Base-by-base conservation (phyloP, 495 filamentous ascomycete species). In the Cercophora newfieldiana region DNA sequence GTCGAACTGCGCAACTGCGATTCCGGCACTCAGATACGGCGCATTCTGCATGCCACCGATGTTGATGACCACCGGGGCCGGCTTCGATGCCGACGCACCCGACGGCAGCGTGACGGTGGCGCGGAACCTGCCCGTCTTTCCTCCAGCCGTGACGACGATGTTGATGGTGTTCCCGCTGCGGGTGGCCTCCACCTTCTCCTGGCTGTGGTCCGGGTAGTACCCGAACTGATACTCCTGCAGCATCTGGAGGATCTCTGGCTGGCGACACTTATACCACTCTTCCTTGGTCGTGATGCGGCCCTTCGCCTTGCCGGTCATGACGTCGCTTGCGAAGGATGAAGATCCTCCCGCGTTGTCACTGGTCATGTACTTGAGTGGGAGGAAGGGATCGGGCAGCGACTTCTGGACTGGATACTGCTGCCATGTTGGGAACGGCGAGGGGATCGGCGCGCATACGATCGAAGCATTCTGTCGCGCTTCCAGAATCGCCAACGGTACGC, bases 141-240 rank as follows among this genome's bases (percentile, higher is more conserved):
- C 78, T 18, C 77, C 80, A 0, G 77, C 81, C 14, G 79, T 79
- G 26, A 85, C 78, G 16, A 72, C 74, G 33, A 85, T 79, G 62
- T 73, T 78, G n/a, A 85, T 63, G 8, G 79, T 80, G 58, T 71
- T 84, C 14, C 81, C 81, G 65, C 77, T 80, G 25, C 82, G 78
- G 19, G 81, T 85, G 6, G 81, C 80, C 51, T 77, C 80, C 10
- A 85, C 81, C 53, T 76, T 85, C 64, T 85, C 83, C 59, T 74
- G 70, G 28, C 74, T 77, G 63, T 82, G 82, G 68, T 85, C 81
- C 0, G 83, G 81, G 67, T 85, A 84, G 71, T 82, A 85, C 18
- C 82, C 82, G 70, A 79, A 84, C 74, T 85, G 82, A 72, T 85
- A 84, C 60, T 86, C 80, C 62, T 85, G 81, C 24, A 86, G 71